Base-by-base conservation (phyloP, 345 rosid genomes). In the Nasturtium officinale region DNA sequence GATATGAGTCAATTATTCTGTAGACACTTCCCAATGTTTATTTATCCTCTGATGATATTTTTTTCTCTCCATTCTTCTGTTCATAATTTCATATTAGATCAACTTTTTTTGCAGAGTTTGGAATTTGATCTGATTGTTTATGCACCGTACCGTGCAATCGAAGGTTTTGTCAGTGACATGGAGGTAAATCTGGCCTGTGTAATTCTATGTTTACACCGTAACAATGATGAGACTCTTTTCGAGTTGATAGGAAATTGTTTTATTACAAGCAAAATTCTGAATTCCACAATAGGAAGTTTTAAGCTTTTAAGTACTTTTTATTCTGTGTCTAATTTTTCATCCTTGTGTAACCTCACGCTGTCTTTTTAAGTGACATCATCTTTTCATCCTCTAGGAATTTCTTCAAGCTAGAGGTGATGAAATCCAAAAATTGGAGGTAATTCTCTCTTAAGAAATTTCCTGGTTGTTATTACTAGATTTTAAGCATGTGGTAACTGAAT, bases 121-220 rank as follows among this genome's bases (percentile, higher is more conserved):
- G 96, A 85, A 57, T 95, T 95, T 78, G 97, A 95, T 86, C 96
- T 95, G 68, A 95, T 95, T 78, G 96, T 95, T 23, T 95, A 74
- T 83, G 93, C 90, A 46, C 99, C 99, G 7, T 91, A 95, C 70
- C 99, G 96, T 16, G 81, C 99, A 5, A 67, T 95, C 69, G 94
- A 88, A 90, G 99, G 99, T 72, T 95, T 91, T 86, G 73, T 87
- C 60, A 45, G 78, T 82, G 88, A 86, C 76, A 78, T 95, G 82
- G 85, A 86, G 90, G 99, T 90, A 72, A 64, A 74, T 58, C 67
- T 65, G 40, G 54, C 67, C 28, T 56, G 56, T 46, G 17, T 47
- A 20, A 48, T 61, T 23, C 53, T 69, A 28, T 61, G 4, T 61
- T 50, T 52, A 21, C 51, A 42, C 51, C 20, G 2, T 30, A 18